Evolutionary conservation across 2,329 filamentous ascomycete genomes (phyloP), one percentile per base, ranked within the genome.

Genomic region (Botrytis pseudocinerea): DNA sequence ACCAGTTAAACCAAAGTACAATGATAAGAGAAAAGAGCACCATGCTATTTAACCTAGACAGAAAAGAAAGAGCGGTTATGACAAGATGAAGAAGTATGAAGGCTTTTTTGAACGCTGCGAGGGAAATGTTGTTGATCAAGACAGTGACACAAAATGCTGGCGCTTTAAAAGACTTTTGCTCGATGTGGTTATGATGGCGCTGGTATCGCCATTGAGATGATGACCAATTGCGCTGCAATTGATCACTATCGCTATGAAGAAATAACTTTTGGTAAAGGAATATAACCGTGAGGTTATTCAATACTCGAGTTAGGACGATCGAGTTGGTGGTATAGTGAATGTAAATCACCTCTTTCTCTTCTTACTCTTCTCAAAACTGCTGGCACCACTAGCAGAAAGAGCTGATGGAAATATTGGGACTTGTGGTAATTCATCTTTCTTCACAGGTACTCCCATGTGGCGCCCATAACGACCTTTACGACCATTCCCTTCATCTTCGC

Each of bases 401-500:
- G 79, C 78, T 32, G 81, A 77, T 46, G 81, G 69, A 44, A 80
- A 76, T 38, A 74, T 74, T 44, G 75, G 78, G 63, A 82, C 79
- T 46, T 79, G 76, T 40, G 80, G 77, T n/a, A 84, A 78, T 42
- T 90, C 89, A 48, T 88, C 85, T 74, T 87, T 87, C 81, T 87
- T 87, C 79, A 90, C 85, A 70, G 89, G 88, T 57, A 91, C 89
- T 73, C 89, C 89, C 89, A 91, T 91, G 81, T 91, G 89, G 76
- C 89, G 88, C 78, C 89, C 89, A 81, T 98, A 98, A 73, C 96
- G 91, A 76, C 96, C 96, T 83, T 98, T 98, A 80, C 96, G 92
- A 76, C 95, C 96, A 82, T 98, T 98, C 76, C 94, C 94, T 83
- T 99, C 96, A 79, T 99, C 96, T 83, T 99, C 96, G 82, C 95